These are phyloP conservation scores for Parathielavia hyrcaniae DNA, from an alignment of 495 filamentous ascomycete species.

Conservation along the genomic window DNA sequence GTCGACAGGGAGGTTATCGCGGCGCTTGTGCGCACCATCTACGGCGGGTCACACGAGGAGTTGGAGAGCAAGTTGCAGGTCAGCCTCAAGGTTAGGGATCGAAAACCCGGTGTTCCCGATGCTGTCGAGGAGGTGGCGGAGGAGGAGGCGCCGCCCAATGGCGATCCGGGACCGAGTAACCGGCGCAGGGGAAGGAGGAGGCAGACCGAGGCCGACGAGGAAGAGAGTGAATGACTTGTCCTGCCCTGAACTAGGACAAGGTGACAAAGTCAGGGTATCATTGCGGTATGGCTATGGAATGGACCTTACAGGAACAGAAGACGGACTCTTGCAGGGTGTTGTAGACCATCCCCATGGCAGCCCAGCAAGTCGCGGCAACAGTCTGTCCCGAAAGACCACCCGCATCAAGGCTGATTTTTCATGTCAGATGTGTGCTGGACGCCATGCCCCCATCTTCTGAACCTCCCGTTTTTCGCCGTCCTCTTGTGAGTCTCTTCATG, in stretches of 20 bases:
- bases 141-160: slow-evolving; percentile 13
- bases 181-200: slow-evolving; percentile 18
- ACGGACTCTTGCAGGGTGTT: background rate
- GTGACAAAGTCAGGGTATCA: slow-evolving; percentile 8
- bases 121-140: slow-evolving; percentile 14
- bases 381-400: background rate
- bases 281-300: background rate
- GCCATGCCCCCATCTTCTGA: background rate
- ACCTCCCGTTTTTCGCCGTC: background rate
- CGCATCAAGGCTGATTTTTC: background rate
- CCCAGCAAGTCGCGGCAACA: background rate
- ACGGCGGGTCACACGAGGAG: slow-evolving; percentile 45
- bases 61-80: slow-evolving; percentile 48
- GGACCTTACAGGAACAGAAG: background rate
- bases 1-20: slow-evolving; percentile 67
- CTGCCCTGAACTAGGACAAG: background rate
- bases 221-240: slow-evolving; percentile 3
- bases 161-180: slow-evolving; percentile 24
- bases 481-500: background rate
- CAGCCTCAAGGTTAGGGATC: slow-evolving; percentile 48
- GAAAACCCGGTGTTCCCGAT: slow-evolving; percentile 22
- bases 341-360: background rate
- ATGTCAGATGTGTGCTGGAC: background rate
- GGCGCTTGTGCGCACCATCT: slow-evolving; percentile 58
- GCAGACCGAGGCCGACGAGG: slow-evolving; percentile 1